Evolutionary conservation across 805 yeast species (phyloP).

Genomic region (Huiozyma sinensis): DNA sequence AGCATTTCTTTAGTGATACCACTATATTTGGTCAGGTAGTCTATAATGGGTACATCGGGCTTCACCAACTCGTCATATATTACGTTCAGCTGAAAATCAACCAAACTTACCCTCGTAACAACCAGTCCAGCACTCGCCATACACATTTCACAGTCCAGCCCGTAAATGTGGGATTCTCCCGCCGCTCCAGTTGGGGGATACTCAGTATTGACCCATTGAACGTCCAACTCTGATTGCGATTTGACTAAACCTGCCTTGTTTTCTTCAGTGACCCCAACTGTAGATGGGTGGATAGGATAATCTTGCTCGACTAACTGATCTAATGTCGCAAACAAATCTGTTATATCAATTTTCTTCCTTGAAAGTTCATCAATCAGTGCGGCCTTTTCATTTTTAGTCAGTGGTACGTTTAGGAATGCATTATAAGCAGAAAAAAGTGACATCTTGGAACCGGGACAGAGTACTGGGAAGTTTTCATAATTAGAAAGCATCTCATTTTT

Average conservation of each 20-base stretch:
- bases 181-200: constrained; percentile 42
- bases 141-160: constrained; percentile 94
- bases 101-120: constrained; percentile 66
- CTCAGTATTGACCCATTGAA: constrained; percentile 43
- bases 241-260: constrained; percentile 6
- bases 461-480: constrained; percentile 34
- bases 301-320: constrained; percentile 39
- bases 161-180: constrained; percentile 55
- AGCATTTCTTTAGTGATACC: constrained; percentile 75
- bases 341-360: constrained; percentile 31
- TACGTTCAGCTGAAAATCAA: constrained; percentile 50
- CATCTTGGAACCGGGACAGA: constrained; percentile 57
- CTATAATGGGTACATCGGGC: constrained; percentile 63
- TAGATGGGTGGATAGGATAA: constrained; percentile 51
- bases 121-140: constrained; percentile 53
- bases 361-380: constrained; percentile 24
- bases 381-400: constrained; percentile 46
- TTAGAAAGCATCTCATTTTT: constrained; percentile 2
- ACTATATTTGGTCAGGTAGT: constrained; percentile 74
- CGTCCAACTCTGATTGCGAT: background rate
- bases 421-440: constrained; percentile 43
- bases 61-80: constrained; percentile 66
- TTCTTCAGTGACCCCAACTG: constrained; percentile 11
- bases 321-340: constrained; percentile 42
- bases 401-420: constrained; percentile 46